Evolutionary conservation across 2,329 filamentous ascomycete species (phyloP), one percentile per base, ranked within the genome.

Genomic region (Botrytis medusae): DNA sequence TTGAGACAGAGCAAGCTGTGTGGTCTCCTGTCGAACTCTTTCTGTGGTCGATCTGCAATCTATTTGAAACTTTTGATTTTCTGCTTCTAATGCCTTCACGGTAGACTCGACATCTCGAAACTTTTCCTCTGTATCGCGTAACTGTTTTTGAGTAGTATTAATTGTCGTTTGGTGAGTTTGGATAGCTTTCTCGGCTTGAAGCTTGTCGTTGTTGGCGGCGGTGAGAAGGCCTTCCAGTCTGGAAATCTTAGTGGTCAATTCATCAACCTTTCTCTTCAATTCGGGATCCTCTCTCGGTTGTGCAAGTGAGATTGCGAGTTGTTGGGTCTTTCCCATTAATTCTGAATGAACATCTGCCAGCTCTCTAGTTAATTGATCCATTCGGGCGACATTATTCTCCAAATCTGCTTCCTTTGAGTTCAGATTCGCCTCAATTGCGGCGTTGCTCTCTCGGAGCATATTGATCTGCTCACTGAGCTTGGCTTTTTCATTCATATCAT

Each of bases 141-240:
- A 61, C 34, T 75, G 64, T n/a, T 76, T 70, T 32, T 77, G 72
- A 25, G 70, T 69, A 12, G n/a, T n/a, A 1, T 34, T 37, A 46
- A 70, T 68, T 22, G 54, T 57, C 51, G 76, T 72, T 67, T 74
- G 71, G 29, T 71, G 32, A 54, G 68, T 54, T 29, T 32, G 62
- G 4, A 75, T 29, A 48, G 78, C 73, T 48, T 77, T 73, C 46
- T 76, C 74, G 34, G 69, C 51, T 48, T 75, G 69, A 1, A 62
- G 61, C 14, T 79, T 77, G n/a, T 81, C 80, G 73, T 83, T 79
- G 14, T 80, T 79, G 34, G 81, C 82, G 22, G 76, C 74, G 44
- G 81, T 75, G 1, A 80, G 72, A 22, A 82, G 80, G 44, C 79
- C 72, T 2, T 81, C 75, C 34, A 75, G 74, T 29, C n/a, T 73